Evolutionary conservation across 1,139 yeast genomes (phyloP), one percentile per base, ranked within the genome.

Genomic region (Yamadazyma conglobata): DNA sequence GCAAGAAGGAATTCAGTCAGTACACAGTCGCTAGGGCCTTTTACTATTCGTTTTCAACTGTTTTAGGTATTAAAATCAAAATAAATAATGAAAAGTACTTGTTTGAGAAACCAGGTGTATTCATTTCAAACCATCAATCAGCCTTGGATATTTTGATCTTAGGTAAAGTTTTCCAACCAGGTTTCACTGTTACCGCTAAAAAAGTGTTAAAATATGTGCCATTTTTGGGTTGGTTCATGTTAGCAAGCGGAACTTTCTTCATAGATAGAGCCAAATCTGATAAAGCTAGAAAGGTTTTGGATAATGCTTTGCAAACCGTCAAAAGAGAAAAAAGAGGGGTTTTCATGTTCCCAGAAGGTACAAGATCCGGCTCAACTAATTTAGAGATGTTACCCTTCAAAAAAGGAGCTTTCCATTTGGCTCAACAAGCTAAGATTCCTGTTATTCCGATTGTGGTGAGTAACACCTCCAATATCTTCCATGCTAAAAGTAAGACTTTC

Each of bases 401-500:
- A 58, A 93, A 93, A 54, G 99, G 99, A 30, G 97, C 97, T 0
- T 93, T 93, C 77, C 96, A 91, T 58, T 72, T 91, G 50, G 98
- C 99, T 9, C 83, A 83, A 40, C 95, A 89, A 58, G 95, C 95
- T 3, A 78, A 77, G 24, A 78, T 91, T 20, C 97, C 97, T 15
- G 66, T 91, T 27, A 77, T 91, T 10, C 98, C 99, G 3, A 68
- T 84, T 26, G 94, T 86, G 7, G 86, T 87, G 6, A 75, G 89
- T 25, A 93, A 91, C 60, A 85, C 94, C 34, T 80, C 95, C 5
- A 73, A 76, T 22, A 57, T 93, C 24, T 75, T 85, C 61, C 74
- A 77, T 47, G 63, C 84, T 28, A 73, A 73, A 42, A 54, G 63
- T 22, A 68, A 66, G 39, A 61, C 66, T 15, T 84, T 83, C 56